These are phyloP conservation scores for Zygoascus hellenicus DNA, from an alignment of 1,139 yeast species.

Conservation along the genomic window DNA sequence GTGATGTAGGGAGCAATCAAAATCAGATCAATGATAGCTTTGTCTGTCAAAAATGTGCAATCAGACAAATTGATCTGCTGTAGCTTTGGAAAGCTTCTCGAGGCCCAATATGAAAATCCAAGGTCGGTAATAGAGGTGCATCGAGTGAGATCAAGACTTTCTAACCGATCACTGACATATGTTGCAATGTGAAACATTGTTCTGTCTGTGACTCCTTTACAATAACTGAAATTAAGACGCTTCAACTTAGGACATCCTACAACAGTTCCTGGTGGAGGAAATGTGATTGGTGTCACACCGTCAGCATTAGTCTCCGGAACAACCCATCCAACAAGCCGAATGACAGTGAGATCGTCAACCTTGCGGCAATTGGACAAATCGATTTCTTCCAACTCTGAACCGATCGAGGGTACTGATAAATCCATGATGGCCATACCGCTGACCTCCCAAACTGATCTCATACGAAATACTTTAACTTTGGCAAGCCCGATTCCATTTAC, in stretches of 20 bases:
- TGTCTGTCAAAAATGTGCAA: slow-evolving; percentile 67
- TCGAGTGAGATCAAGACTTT: slow-evolving; percentile 57
- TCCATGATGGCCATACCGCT: slow-evolving; percentile 80
- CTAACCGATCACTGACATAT: slow-evolving; percentile 52
- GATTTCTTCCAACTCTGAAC: slow-evolving; percentile 50
- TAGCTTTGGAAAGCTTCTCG: slow-evolving; percentile 48
- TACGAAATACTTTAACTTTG: slow-evolving; percentile 46
- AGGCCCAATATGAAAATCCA: slow-evolving; percentile 64
- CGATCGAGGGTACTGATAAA: slow-evolving; percentile 59
- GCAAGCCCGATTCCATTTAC: slow-evolving; percentile 69
- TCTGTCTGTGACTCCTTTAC: slow-evolving; percentile 66
- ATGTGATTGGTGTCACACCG: slow-evolving; percentile 8
- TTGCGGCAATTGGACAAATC: slow-evolving; percentile 69
- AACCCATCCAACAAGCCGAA: slow-evolving; percentile 56
- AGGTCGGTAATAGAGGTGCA: slow-evolving; percentile 73
- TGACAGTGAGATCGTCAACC: slow-evolving; percentile 64
- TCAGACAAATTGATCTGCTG: slow-evolving; percentile 54
- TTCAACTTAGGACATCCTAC: slow-evolving; percentile 57
- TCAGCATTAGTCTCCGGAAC: slow-evolving; percentile 19
- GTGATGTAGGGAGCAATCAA: slow-evolving; percentile 55
- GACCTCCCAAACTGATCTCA: slow-evolving; percentile 72
- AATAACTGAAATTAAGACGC: slow-evolving; percentile 55
- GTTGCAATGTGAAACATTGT: slow-evolving; percentile 59
- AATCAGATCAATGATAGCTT: slow-evolving; percentile 56
- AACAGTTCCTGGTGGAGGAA: slow-evolving; percentile 16